Conservation (phyloP, 805 yeast genomes). For the Nakazawaea laoshanensis region DNA sequence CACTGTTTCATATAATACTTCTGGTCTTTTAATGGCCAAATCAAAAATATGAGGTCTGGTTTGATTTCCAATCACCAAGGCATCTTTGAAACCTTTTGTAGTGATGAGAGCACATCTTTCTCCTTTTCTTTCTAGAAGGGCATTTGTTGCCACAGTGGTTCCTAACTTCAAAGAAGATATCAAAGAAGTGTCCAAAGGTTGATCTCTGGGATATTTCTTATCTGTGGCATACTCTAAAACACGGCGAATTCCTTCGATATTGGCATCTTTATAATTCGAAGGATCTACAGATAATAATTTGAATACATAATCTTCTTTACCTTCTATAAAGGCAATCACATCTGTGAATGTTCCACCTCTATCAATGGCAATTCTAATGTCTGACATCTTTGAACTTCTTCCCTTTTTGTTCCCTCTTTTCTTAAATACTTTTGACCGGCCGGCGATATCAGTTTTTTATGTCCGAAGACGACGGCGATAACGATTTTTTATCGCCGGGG, state of each 20-base stretch:
- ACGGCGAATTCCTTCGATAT: slow-evolving; percentile 83
- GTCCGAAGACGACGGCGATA: slow-evolving; percentile 1
- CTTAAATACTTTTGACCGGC: too few species aligned
- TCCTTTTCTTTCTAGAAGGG: slow-evolving; percentile 87
- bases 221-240: slow-evolving; percentile 56
- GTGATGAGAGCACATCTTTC: slow-evolving; percentile 80
- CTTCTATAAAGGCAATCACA: slow-evolving; percentile 42
- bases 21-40: slow-evolving; percentile 63
- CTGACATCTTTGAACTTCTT: slow-evolving; percentile 5
- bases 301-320: slow-evolving; percentile 56
- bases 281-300: slow-evolving; percentile 88
- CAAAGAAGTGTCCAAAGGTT: slow-evolving; percentile 49
- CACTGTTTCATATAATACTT: slow-evolving; percentile 64
- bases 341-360: slow-evolving; percentile 94
- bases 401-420: too few species aligned
- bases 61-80: slow-evolving; percentile 80
- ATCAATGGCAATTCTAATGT: slow-evolving; percentile 10
- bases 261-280: slow-evolving; percentile 80
- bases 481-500: neutral
- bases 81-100: slow-evolving; percentile 83
- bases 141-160: slow-evolving; percentile 94
- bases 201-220: slow-evolving; percentile 46
- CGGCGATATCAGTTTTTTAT: too few species aligned
- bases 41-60: slow-evolving; percentile 88
- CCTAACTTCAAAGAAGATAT: slow-evolving; percentile 80